Evolutionary conservation across 179 eudicot genomes (phyloP).

Genomic region (Nepenthes alata): DNA sequence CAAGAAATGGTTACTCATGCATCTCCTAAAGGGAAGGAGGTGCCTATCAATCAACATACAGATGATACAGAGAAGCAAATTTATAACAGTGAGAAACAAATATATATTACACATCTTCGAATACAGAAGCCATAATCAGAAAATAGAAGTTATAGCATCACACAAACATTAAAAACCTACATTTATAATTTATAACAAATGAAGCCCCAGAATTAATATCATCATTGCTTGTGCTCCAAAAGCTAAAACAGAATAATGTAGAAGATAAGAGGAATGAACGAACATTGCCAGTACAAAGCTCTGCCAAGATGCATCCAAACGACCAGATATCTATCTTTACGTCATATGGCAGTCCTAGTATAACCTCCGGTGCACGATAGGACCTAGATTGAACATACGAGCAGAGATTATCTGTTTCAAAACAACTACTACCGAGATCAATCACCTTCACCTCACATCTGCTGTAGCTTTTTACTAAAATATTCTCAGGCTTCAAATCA

Average conservation of each 20-base stretch:
- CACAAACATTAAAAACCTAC: no score
- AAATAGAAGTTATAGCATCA: no score
- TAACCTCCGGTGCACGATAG: slow-evolving; percentile 98
- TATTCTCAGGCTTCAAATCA: slow-evolving; percentile 98
- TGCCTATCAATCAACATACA: no score
- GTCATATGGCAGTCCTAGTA: slow-evolving; percentile 86
- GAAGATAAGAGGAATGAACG: slow-evolving; percentile 20
- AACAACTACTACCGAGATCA: slow-evolving; percentile 99
- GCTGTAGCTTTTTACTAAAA: slow-evolving; percentile 83
- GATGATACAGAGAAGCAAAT: no score
- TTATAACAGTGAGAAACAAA: no score
- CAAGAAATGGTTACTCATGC: no score
- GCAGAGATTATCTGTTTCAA: slow-evolving; percentile 95
- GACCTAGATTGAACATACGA: slow-evolving; percentile 98
- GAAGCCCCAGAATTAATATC: neutral
- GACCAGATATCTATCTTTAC: slow-evolving; percentile 97
- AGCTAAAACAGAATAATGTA: neutral
- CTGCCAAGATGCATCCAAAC: slow-evolving; percentile 98
- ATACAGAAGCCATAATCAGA: no score
- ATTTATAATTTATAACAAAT: no score
- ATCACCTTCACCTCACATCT: slow-evolving; percentile 98
- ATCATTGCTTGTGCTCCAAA: neutral
- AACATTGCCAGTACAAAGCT: slow-evolving; percentile 98
- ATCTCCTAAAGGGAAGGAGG: no score
- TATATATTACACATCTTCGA: no score